Percentiles rank a stretch among this genome's conserved stretches.
phyloP scores from a whole-genome alignment of 2,329 filamentous ascomycete species.

The Curvularia sp. region DNA sequence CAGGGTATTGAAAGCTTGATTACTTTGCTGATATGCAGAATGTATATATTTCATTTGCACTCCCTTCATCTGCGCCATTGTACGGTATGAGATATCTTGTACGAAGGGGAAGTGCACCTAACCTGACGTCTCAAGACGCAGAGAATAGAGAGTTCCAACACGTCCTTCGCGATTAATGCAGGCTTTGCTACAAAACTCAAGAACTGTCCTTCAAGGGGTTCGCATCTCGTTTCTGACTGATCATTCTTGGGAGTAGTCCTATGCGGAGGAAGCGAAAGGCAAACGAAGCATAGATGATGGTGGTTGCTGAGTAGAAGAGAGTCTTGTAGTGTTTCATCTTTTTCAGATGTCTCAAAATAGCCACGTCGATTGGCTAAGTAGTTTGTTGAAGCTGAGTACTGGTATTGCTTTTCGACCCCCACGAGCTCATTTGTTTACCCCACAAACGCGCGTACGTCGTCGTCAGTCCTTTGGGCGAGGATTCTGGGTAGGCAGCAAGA shows the following conservation, averaged over 20 bases:
- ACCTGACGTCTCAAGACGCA: background rate
- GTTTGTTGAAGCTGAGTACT: background rate
- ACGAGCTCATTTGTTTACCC: slow-evolving; percentile 9
- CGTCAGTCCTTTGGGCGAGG: background rate
- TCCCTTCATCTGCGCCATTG: background rate
- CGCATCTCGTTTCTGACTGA: slow-evolving; percentile 10
- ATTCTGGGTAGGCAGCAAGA: background rate
- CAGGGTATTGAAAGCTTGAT: background rate
- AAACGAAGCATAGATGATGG: slow-evolving; percentile 28
- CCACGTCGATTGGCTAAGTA: background rate
- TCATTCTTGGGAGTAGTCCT: slow-evolving; percentile 18
- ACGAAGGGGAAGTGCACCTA: background rate
- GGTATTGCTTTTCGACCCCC: background rate
- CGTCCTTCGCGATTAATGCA: background rate
- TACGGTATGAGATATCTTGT: background rate
- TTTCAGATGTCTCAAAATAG: background rate
- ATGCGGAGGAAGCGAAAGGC: slow-evolving; percentile 27
- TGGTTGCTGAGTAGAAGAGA: slow-evolving; percentile 24
- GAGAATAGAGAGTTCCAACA: background rate
- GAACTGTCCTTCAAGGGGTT: background rate
- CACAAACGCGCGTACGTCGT: slow-evolving; percentile 5
- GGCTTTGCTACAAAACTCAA: background rate
- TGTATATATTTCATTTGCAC: background rate
- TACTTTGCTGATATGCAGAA: background rate
- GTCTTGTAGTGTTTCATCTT: slow-evolving; percentile 29